Evolutionary conservation across 331 rosid species (phyloP).

Genomic region (Prunus yedoensis): DNA sequence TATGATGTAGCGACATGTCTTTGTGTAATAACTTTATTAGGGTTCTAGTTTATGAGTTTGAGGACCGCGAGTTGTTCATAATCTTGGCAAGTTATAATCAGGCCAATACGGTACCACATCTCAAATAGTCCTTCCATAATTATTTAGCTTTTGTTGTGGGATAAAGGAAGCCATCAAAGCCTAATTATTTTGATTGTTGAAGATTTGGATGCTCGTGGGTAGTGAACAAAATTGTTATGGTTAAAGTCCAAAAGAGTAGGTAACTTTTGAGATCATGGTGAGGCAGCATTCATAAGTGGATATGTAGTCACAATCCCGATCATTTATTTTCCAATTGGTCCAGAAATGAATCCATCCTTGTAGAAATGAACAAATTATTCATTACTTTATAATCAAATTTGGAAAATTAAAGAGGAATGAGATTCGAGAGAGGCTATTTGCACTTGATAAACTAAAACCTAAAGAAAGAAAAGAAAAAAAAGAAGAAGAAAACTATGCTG

Average conservation of each 20-base stretch:
- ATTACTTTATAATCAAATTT: too few species aligned
- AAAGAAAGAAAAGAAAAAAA: too few species aligned
- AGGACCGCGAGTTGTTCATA: background rate
- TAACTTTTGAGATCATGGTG: background rate
- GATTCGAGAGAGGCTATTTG: too few species aligned
- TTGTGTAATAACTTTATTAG: background rate
- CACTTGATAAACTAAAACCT: too few species aligned
- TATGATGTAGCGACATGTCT: background rate
- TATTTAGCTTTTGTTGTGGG: background rate
- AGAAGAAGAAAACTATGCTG: too few species aligned
- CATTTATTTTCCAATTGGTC: too few species aligned
- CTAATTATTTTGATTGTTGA: slow-evolving; percentile 4
- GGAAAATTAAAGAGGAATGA: too few species aligned
- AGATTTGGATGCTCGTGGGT: background rate
- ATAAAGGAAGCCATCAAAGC: slow-evolving; percentile 3
- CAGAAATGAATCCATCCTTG: too few species aligned
- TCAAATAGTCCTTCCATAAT: background rate
- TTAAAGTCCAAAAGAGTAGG: slow-evolving; percentile 2
- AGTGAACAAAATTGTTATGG: background rate
- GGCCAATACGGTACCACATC: background rate
- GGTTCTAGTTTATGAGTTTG: background rate
- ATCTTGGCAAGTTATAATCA: background rate
- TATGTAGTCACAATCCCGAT: background rate
- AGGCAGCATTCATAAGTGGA: background rate
- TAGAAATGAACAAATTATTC: too few species aligned